phyloP scores from a whole-genome alignment of 2,329 filamentous ascomycete genomes.

The Aspergillus sp. region DNA sequence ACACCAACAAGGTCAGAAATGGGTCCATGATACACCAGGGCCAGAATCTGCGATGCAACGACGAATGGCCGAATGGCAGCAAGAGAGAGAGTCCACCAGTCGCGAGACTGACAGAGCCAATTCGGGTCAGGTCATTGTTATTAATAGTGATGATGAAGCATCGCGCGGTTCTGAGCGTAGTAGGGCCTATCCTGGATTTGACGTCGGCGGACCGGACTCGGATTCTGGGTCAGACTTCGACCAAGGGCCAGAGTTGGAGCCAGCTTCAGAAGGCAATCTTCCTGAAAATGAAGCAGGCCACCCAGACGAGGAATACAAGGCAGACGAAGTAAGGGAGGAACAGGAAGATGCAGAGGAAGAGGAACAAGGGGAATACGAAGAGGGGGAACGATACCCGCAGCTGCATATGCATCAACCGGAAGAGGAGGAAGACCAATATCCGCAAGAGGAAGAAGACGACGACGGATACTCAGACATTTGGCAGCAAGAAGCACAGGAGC shows the following conservation, averaged over 20 bases:
- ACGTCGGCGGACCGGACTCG: background rate
- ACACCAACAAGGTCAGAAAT: background rate
- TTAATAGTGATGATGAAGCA: slow-evolving; percentile 34
- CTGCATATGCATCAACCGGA: slow-evolving; percentile 1
- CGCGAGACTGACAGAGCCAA: slow-evolving; percentile 39
- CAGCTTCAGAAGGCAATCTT: slow-evolving; percentile 1
- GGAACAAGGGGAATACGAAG: slow-evolving; percentile 12
- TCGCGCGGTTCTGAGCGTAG: slow-evolving; percentile 3
- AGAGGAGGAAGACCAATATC: slow-evolving; percentile 10
- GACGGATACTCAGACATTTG: slow-evolving; percentile 42
- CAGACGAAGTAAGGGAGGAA: background rate
- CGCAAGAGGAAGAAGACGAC: slow-evolving; percentile 17
- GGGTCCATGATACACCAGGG: slow-evolving; percentile 7
- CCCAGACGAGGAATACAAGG: background rate
- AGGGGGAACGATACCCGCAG: slow-evolving; percentile 31
- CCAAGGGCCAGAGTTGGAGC: slow-evolving; percentile 1
- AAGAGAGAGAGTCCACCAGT: slow-evolving; percentile 39
- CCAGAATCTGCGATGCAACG: slow-evolving; percentile 17
- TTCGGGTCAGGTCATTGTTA: slow-evolving; percentile 38
- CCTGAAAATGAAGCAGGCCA: background rate
- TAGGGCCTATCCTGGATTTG: background rate
- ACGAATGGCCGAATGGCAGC: slow-evolving; percentile 38
- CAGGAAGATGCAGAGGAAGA: slow-evolving; percentile 11
- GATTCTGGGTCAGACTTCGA: background rate
- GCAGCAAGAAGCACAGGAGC: slow-evolving; percentile 40